phyloP scores from a whole-genome alignment of 257 asterid species.

The Phtheirospermum japonicum region DNA sequence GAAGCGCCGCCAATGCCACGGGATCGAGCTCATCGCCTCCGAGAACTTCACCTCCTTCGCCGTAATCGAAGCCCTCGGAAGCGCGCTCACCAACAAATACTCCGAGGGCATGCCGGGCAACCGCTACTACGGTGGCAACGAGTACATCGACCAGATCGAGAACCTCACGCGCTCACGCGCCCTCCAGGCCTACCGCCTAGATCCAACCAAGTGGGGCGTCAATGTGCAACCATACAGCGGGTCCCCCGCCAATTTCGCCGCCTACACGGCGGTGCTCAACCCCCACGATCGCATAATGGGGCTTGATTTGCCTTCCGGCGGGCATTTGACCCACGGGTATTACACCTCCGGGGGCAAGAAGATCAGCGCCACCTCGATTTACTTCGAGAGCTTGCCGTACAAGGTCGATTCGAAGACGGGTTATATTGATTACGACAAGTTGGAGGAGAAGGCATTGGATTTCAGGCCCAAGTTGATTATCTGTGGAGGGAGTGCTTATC shows the following conservation, averaged over 20 bases:
- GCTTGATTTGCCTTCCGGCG: constrained; percentile 81
- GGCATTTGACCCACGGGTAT: constrained; percentile 81
- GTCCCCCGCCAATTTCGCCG: constrained; percentile 75
- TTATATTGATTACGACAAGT: constrained; percentile 77
- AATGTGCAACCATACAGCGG: constrained; percentile 79
- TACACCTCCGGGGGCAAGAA: constrained; percentile 81
- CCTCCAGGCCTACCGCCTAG: constrained; percentile 58
- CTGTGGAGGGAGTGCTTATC: constrained; percentile 93
- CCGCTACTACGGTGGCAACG: constrained; percentile 67
- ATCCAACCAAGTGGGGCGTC: constrained; percentile 62
- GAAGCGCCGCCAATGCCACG: constrained; percentile 68
- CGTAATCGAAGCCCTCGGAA: constrained; percentile 61
- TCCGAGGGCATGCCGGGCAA: constrained; percentile 63
- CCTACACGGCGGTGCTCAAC: constrained; percentile 72
- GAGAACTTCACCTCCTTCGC: constrained; percentile 85
- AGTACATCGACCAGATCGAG: constrained; percentile 60
- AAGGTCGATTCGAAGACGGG: constrained; percentile 79
- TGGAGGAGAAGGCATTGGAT: constrained; percentile 75
- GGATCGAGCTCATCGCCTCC: constrained; percentile 72
- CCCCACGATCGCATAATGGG: constrained; percentile 88
- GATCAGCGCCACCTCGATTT: constrained; percentile 87
- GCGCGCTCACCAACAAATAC: constrained; percentile 60
- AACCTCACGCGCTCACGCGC: constrained; percentile 65
- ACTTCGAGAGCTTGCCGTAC: constrained; percentile 89
- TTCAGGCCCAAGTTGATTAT: constrained; percentile 89